phyloP scores from a whole-genome alignment of 495 filamentous ascomycete species.

The Neurospora tetrasperma region DNA sequence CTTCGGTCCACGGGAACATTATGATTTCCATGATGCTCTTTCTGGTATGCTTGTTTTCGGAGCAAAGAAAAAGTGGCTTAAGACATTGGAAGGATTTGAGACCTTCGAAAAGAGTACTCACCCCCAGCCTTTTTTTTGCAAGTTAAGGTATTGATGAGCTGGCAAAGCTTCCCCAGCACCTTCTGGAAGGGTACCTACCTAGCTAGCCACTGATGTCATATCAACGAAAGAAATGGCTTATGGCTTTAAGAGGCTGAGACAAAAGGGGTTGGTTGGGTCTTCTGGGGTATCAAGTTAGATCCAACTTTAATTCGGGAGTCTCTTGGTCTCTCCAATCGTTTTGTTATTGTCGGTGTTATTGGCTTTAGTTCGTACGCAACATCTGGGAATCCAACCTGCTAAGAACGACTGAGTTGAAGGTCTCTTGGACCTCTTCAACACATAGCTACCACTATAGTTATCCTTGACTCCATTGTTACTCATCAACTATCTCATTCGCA shows the following conservation, averaged over 20 bases:
- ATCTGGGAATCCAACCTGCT: background rate
- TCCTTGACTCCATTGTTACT: background rate
- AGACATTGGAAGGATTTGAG: background rate
- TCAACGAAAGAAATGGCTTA: background rate
- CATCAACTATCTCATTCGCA: background rate
- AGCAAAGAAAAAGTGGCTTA: background rate
- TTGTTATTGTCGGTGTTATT: background rate
- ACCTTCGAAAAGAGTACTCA: background rate
- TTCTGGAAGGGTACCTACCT: background rate
- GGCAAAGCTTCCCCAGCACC: background rate
- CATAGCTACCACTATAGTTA: background rate
- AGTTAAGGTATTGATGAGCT: background rate
- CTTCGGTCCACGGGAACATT: background rate
- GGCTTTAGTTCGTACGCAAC: background rate
- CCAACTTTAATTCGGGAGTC: too few species aligned
- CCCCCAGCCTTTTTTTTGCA: background rate
- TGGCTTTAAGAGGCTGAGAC: background rate
- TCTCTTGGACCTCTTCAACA: background rate
- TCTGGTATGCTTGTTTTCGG: background rate
- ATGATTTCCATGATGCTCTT: background rate
- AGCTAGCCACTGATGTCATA: background rate
- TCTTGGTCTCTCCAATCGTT: too few species aligned
- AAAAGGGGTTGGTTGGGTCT: background rate
- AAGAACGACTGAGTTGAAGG: too few species aligned
- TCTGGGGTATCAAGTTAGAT: too few species aligned